Evolutionary conservation across 2,329 filamentous ascomycete species (phyloP).

Genomic region (Talaromyces sp.): DNA sequence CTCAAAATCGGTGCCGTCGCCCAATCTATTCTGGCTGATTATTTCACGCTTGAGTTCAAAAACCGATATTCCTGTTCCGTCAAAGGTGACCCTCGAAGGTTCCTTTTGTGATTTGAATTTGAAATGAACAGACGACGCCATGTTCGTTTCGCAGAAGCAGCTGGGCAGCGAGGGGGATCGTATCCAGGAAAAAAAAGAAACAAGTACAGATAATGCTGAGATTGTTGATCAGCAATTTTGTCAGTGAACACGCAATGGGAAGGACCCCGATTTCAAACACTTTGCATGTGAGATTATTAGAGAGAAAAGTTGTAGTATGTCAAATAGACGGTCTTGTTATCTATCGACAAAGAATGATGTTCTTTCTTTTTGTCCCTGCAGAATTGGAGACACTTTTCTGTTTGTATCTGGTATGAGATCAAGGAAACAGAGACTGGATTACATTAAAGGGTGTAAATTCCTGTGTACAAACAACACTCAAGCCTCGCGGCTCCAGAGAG

Average conservation of each 20-base stretch:
- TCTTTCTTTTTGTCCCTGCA: constrained; percentile 13
- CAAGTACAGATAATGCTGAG: constrained; percentile 19
- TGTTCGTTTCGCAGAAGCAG: constrained; percentile 37
- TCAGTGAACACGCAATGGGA: constrained; percentile 7
- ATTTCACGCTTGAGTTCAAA: constrained; percentile 99
- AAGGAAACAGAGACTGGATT: constrained; percentile 14
- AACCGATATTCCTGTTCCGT: constrained; percentile 95
- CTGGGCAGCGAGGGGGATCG: neutral
- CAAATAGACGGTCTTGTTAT: constrained; percentile 19
- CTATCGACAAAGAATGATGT: constrained; percentile 19
- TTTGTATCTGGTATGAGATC: constrained; percentile 17
- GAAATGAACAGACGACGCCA: constrained; percentile 98
- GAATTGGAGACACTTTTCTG: constrained; percentile 15
- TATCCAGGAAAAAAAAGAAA: constrained; percentile 21
- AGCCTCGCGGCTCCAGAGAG: constrained; percentile 3
- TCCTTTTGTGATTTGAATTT: constrained; percentile 99
- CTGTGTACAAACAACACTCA: constrained; percentile 15
- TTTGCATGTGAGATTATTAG: constrained; percentile 18
- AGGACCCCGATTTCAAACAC: constrained; percentile 11
- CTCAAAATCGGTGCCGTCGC: constrained; percentile 95
- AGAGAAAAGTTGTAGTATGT: constrained; percentile 15
- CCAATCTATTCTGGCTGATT: constrained; percentile 86
- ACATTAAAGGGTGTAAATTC: constrained; percentile 17
- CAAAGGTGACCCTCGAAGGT: constrained; percentile 88
- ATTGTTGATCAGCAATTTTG: neutral